Conservation (phyloP, 1,284 basidiomycete species). For the Tilletiopsis washingtonensis region DNA sequence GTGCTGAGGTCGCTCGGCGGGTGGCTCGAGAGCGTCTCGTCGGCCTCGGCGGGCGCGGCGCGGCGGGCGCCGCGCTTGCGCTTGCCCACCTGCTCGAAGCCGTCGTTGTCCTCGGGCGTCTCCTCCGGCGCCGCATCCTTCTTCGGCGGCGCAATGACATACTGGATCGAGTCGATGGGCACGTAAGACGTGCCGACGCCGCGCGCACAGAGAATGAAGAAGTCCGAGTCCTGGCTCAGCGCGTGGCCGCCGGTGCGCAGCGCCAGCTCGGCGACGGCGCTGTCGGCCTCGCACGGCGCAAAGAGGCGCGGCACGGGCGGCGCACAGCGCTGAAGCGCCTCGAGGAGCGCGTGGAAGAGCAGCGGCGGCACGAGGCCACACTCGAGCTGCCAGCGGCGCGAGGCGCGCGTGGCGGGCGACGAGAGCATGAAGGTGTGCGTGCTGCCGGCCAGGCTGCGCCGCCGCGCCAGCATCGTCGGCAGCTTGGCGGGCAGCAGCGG, state of each 20-base stretch:
- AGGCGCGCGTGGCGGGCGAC: slow-evolving; percentile 11
- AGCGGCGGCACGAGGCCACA: slow-evolving; percentile 24
- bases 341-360: slow-evolving; percentile 11
- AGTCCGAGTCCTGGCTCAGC: slow-evolving; percentile 33
- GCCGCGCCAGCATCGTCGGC: slow-evolving; percentile 15
- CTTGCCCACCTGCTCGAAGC: slow-evolving; percentile 23
- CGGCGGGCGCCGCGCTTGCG: slow-evolving; percentile 4
- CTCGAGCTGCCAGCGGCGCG: slow-evolving; percentile 17
- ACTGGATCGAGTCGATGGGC: slow-evolving; percentile 26
- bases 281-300: slow-evolving; percentile 30
- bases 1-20: background rate
- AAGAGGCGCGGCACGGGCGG: slow-evolving; percentile 8
- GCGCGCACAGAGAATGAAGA: slow-evolving; percentile 33
- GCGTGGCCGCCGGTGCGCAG: slow-evolving; percentile 22
- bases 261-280: slow-evolving; percentile 29
- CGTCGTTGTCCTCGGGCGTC: slow-evolving; percentile 18
- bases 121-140: slow-evolving; percentile 2
- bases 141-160: slow-evolving; percentile 12
- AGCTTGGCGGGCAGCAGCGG: slow-evolving; percentile 26
- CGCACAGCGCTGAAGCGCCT: background rate
- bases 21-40: background rate
- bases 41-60: background rate
- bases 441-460: slow-evolving; percentile 9
- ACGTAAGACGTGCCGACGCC: slow-evolving; percentile 28
- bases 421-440: slow-evolving; percentile 31